Base-by-base conservation (phyloP, 768 basidiomycete genomes). In the Russula foetens region DNA sequence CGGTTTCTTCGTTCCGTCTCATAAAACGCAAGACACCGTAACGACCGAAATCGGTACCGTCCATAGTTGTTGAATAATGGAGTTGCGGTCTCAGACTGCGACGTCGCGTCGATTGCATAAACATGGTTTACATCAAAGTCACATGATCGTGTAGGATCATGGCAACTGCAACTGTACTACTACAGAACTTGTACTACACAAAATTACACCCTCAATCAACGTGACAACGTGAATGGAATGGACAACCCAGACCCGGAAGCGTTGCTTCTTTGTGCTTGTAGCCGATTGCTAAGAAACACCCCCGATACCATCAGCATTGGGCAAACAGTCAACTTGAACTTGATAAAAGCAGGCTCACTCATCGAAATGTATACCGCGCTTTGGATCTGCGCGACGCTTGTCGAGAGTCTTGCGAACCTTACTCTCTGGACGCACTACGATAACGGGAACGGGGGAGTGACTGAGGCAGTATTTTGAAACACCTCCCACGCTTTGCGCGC, bases 381-480 rank as follows among this genome's bases (percentile, higher is more conserved):
- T 97, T 3, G 93, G 93, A 68, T 97, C 86, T 49, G 88, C 90
- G 47, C 87, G 79, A 28, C 94, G 81, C 71, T 97, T 96, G 67
- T 88, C 92, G 47, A 88, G 75, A 0, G 84, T 83, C 71, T 95
- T 95, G 64, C 83, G 82, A 29, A 94, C 85, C 69, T 94, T 92
- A 39, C 90, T 80, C 67, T 92, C 90, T 2, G 93, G 92, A 3
- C 92, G 81, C 44, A 98, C 94, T 53, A 98, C 96, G 63, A 98
- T 93, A 66, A 97, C 90, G 2, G 96, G 96, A 0, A 99, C 92
- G 1, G 96, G 93, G 0, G 92, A 94, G 69, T 91, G 93, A 19
- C 89, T 87, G 45, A 97, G 82, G 63, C 90, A 92, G 69, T 91
- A 84, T 71, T 79, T 78, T 0, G 80, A 80, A 7, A 88, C 83